Evolutionary conservation across 345 rosid genomes (phyloP), one percentile per base, ranked within the genome.

Genomic region (Pugionium cornutum): DNA sequence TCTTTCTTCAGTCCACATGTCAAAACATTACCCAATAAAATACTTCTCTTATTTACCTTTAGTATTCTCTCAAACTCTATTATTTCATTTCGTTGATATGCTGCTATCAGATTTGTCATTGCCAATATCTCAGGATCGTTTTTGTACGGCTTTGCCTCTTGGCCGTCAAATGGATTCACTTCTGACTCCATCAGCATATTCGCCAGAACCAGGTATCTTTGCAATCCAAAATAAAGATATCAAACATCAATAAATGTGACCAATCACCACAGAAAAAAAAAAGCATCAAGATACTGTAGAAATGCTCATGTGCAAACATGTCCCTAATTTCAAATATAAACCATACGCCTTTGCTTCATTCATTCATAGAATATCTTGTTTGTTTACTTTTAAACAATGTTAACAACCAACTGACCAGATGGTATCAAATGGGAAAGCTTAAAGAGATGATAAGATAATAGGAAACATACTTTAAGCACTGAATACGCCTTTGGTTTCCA

Each of bases 171-270:
- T 36, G 99, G 99, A 74, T 95, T 91, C 51, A 95, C 99, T 83
- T 91, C 90, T n/a, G 98, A 95, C 75, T 91, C 99, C 99, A 95
- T 95, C 82, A 95, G 82, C 99, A 95, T 95, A 71, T 95, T 95
- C 29, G 99, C 99, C 67, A 95, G 82, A 79, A 95, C 99, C 79
- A 91, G 83, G 76, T 95, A 95, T 69, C 99, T 95, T 66, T 27
- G 47, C 11, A 66, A 66, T 43, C 52, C 68, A 69, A 34, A 52
- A 47, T 28, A 30, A 53, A 27, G 26, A 35, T 42, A 67, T 6
- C 46, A 30, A 49, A 57, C 3, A 26, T 42, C 29, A 37, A 11
- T 36, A 61, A 64, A 44, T 61, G 27, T 37, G 50, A 32, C 35
- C 7, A 7, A 49, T 11, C 46, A 32, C 33, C 3, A 64, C 31